These are phyloP conservation scores for Pisolithus thermaeus DNA, from an alignment of 1,284 basidiomycete species.

Conservation along the genomic window DNA sequence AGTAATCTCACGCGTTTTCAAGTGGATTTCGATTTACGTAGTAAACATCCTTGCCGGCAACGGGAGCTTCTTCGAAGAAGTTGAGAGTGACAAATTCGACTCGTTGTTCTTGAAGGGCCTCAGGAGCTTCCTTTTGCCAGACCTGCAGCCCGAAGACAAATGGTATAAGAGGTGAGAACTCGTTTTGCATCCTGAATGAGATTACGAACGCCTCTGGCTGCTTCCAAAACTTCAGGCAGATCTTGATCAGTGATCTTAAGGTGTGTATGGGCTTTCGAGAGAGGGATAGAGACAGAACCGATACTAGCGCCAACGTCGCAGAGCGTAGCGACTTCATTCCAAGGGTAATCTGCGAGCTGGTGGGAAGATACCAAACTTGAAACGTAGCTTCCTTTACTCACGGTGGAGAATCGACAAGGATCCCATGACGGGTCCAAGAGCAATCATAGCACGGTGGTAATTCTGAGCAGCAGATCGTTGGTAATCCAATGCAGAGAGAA, in stretches of 20 bases:
- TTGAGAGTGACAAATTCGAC: not conserved
- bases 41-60: conserved; percentile 22
- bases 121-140: not conserved
- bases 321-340: conserved; percentile 36
- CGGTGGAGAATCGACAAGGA: conserved; percentile 21
- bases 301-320: conserved; percentile 47
- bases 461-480: conserved; percentile 6
- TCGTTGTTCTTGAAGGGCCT: not conserved
- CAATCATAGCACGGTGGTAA: conserved; percentile 21
- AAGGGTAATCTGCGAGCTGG: conserved; percentile 33
- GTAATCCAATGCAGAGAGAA: not conserved
- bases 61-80: not conserved
- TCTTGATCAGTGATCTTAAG: conserved; percentile 35
- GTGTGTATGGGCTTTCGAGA: no score
- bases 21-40: conserved; percentile 18
- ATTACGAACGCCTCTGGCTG: not conserved
- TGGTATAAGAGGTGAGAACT: not conserved
- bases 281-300: conserved; percentile 38
- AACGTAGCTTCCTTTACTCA: conserved; percentile 7
- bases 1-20: not conserved
- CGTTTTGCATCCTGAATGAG: not conserved
- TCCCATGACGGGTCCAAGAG: conserved; percentile 14
- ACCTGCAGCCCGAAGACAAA: not conserved
- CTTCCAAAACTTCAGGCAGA: not conserved
- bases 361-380: not conserved